These are phyloP conservation scores for Candida sithepensis DNA, from an alignment of 805 yeast genomes.

Conservation along the genomic window DNA sequence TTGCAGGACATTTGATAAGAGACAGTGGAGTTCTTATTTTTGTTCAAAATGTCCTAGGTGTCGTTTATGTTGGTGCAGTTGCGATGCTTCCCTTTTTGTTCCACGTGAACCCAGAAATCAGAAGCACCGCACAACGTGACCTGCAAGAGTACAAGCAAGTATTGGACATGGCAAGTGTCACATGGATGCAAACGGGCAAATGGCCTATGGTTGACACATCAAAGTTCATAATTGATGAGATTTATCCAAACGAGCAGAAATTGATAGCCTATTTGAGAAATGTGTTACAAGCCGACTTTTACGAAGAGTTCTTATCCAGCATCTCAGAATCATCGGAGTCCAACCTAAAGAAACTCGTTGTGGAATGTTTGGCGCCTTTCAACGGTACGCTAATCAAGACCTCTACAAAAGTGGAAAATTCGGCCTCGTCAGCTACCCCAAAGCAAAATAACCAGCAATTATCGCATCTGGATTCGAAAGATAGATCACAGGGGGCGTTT, in stretches of 20 bases:
- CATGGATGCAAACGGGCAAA: conserved; percentile 1
- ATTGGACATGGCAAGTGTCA: not conserved
- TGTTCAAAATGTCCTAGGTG: conserved; percentile 1
- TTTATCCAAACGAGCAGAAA: conserved; percentile 3
- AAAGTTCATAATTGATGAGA: not conserved
- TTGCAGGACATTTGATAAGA: not conserved
- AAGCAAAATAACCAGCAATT: too few species aligned
- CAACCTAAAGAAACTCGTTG: not conserved
- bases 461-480: too few species aligned
- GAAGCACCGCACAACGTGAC: not conserved
- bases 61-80: conserved; percentile 3
- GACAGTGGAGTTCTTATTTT: not conserved
- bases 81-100: conserved; percentile 1
- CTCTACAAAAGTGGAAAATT: not conserved
- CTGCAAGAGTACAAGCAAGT: not conserved
- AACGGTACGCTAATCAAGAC: not conserved
- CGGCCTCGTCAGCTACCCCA: not conserved
- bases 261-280: conserved; percentile 1
- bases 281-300: not conserved
- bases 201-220: not conserved
- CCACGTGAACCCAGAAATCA: conserved; percentile 1
- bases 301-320: not conserved
- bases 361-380: not conserved
- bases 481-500: not conserved
- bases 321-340: conserved; percentile 1